phyloP scores from a whole-genome alignment of 345 rosid genomes.

The Trapa bicornis region DNA sequence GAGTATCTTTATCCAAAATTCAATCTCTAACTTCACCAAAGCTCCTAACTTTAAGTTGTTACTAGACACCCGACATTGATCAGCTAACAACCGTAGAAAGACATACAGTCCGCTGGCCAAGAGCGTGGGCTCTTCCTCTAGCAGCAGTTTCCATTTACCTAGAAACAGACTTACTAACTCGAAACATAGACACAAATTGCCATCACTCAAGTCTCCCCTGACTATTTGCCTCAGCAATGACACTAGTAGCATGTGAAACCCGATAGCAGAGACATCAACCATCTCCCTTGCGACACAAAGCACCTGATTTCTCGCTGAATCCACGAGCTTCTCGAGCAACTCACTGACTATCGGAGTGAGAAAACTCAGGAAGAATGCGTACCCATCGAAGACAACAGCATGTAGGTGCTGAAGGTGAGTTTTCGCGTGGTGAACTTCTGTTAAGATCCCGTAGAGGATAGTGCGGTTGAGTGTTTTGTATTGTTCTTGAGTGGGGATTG shows the following conservation, averaged over 20 bases:
- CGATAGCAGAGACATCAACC: constrained; percentile 50
- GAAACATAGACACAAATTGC: constrained; percentile 65
- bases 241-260: constrained; percentile 38
- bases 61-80: constrained; percentile 43
- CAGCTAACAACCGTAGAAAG: constrained; percentile 53
- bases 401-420: constrained; percentile 54
- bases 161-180: constrained; percentile 42
- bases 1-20: constrained; percentile 63
- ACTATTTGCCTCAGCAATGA: constrained; percentile 47
- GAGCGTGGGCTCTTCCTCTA: constrained; percentile 43
- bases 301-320: constrained; percentile 40
- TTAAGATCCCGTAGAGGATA: constrained; percentile 46
- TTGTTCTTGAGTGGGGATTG: constrained; percentile 39
- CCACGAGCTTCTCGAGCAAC: constrained; percentile 43
- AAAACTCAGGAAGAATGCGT: constrained; percentile 38
- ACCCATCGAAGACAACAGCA: constrained; percentile 61
- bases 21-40: constrained; percentile 48
- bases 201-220: constrained; percentile 59
- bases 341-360: constrained; percentile 33
- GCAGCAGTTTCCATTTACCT: constrained; percentile 39
- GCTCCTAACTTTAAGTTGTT: constrained; percentile 19
- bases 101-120: constrained; percentile 52
- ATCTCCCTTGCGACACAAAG: constrained; percentile 55
- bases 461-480: constrained; percentile 48
- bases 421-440: constrained; percentile 32